phyloP scores from a whole-genome alignment of 1,139 yeast genomes.

The Sporopachydermia cereana region DNA sequence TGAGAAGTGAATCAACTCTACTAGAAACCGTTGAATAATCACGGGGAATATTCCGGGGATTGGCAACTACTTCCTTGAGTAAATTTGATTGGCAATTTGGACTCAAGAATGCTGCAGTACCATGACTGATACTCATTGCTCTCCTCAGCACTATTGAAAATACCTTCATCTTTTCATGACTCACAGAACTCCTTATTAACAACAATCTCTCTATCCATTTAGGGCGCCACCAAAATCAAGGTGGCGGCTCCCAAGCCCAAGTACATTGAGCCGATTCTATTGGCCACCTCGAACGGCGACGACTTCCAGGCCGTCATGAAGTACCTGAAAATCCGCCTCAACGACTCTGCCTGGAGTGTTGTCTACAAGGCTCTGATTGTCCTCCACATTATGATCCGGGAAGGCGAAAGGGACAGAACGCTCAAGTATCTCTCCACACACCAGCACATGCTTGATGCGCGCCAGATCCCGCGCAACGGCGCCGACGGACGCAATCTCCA shows the following conservation, averaged over 20 bases:
- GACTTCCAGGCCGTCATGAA: conserved; percentile 62
- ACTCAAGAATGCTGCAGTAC: no score
- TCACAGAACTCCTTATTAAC: not conserved
- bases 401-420: conserved; percentile 68
- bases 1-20: no score
- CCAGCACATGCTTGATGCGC: conserved; percentile 46
- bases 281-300: conserved; percentile 53
- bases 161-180: no score
- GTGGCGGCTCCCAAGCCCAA: conserved; percentile 97
- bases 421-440: conserved; percentile 51
- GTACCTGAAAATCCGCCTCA: conserved; percentile 46
- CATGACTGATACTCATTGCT: not conserved
- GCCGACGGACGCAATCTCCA: conserved; percentile 53
- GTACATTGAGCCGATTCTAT: conserved; percentile 83
- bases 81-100: no score
- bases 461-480: conserved; percentile 26
- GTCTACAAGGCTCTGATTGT: conserved; percentile 80
- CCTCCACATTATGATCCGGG: conserved; percentile 82
- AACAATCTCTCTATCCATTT: conserved; percentile 9
- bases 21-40: no score
- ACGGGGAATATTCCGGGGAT: no score
- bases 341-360: conserved; percentile 78
- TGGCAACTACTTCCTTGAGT: no score
- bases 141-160: no score
- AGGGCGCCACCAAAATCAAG: conserved; percentile 60